Evolutionary conservation across 2,329 filamentous ascomycete species (phyloP), one percentile per base, ranked within the genome.

Genomic region (Alternaria incomplexa): DNA sequence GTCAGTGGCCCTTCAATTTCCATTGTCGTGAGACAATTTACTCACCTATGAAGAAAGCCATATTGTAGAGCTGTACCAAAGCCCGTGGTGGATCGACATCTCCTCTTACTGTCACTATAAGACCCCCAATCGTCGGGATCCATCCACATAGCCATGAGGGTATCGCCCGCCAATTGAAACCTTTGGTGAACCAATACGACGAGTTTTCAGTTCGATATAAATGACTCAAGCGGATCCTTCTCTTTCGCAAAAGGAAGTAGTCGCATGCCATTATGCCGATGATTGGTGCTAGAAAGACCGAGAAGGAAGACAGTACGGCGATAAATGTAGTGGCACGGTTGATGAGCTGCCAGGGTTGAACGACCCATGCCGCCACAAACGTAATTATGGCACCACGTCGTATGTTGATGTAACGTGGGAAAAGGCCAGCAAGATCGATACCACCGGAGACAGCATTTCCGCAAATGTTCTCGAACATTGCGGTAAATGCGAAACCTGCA

Each of bases 31-130:
- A 40, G n/a, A 40, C 5, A 17, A 10, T 20, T 25, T 9, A 62
- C 74, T 66, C 51, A 76, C 83, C 83, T 15, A 83, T 75, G 12
- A 84, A 76, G 62, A 85, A 85, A 0, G 83, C 82, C 74, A 83
- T 81, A 60, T 82, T 84, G 65, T 85, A 85, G 17, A 85, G 65
- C 66, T 85, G 74, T n/a, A 79, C 79, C 36, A 84, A 63, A 4
- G 72, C 73, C 28, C 73, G 73, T 4, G 81, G 76, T 5, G 81
- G 80, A 56, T 72, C 60, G 36, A 67, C 30, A 66, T 77, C 75
- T 46, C 75, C 70, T 20, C 75, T 61, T 9, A 80, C 77, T 6
- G 75, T 81, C 55, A 80, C 71, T 20, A 83, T 53, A 28, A 83
- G 67, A 8, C 81, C 80, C 9, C 82, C 77, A 48, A 85, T 77